Conservation (phyloP, 1,284 basidiomycete species). For the Sanghuangporus weigelae region DNA sequence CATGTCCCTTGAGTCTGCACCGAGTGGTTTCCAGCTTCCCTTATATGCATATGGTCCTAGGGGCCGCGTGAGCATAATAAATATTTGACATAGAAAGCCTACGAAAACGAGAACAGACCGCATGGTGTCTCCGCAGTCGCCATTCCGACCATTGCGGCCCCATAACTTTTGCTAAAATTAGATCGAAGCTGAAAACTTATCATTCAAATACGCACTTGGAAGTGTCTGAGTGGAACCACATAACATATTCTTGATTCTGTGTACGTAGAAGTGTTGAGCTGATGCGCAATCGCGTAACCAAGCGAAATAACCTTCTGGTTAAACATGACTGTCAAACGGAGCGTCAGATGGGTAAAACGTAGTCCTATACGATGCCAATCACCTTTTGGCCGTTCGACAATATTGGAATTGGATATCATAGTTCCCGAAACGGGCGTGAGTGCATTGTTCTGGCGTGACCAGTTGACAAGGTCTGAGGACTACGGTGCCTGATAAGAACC, state of each 20-base stretch:
- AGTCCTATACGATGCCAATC: background rate
- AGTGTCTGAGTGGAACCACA: constrained; percentile 68
- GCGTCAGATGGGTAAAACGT: background rate
- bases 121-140: constrained; percentile 55
- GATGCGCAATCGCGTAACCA: too few species aligned
- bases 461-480: constrained; percentile 50
- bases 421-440: constrained; percentile 48
- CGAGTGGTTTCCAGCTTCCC: constrained; percentile 51
- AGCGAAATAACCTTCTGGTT: constrained; percentile 35
- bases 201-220: constrained; percentile 40
- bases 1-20: constrained; percentile 56
- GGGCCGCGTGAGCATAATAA: background rate
- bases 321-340: constrained; percentile 38
- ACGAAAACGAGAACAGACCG: constrained; percentile 26
- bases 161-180: constrained; percentile 39
- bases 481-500: constrained; percentile 21
- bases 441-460: constrained; percentile 55
- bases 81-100: background rate
- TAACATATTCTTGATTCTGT: constrained; percentile 58
- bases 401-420: constrained; percentile 52
- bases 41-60: constrained; percentile 45
- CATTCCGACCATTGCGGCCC: constrained; percentile 56
- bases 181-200: background rate
- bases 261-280: too few species aligned
- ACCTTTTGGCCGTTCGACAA: constrained; percentile 64